Base-by-base conservation (phyloP, 2,329 filamentous ascomycete species). In the Botrytis galanthina region DNA sequence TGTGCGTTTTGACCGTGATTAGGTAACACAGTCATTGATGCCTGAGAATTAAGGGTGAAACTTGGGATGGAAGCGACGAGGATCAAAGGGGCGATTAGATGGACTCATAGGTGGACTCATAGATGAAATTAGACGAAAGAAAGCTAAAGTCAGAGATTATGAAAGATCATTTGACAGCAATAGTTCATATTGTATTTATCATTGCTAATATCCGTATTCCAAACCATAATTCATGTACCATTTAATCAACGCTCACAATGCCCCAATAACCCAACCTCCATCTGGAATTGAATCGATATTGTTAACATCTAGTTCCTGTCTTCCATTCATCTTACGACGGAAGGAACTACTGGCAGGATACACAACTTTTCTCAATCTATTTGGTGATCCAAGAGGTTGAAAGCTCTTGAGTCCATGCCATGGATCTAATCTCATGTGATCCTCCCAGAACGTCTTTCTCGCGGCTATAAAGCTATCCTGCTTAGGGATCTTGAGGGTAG, bases 401-500 rank as follows among this genome's bases (percentile, higher is more conserved):
- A 84, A 79, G n/a, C 75, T 80, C 75, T 82, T 82, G 73, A 85
- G 78, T 4, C 83, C 83, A 77, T 82, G 79, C 82, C 83, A 85
- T 9, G 82, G 82, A 78, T 85, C 81, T 20, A 85, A 73, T 61
- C 81, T 79, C 79, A 85, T 82, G 67, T 84, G 81, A 74, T 85
- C 82, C 69, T 85, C 83, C 83, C 82, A 85, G 71, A 84, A 84
- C 0, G 78, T 79, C 78, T 83, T 83, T 35, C 82, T 77, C 64
- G 82, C 80, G 67, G 81, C 79, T 68, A 82, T 80, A 68, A 83
- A 84, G 29, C 80, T 82, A 66, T 85, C 82, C 74, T 86, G 83
- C 75, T 82, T 81, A 3, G 82, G 83, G 20, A 84, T 79, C 29
- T 80, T 77, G 22, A 84, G 76, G 39, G 78, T 82, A 2, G 83